phyloP scores from a whole-genome alignment of 1,139 yeast species.

The Zygosaccharomyces sapae region DNA sequence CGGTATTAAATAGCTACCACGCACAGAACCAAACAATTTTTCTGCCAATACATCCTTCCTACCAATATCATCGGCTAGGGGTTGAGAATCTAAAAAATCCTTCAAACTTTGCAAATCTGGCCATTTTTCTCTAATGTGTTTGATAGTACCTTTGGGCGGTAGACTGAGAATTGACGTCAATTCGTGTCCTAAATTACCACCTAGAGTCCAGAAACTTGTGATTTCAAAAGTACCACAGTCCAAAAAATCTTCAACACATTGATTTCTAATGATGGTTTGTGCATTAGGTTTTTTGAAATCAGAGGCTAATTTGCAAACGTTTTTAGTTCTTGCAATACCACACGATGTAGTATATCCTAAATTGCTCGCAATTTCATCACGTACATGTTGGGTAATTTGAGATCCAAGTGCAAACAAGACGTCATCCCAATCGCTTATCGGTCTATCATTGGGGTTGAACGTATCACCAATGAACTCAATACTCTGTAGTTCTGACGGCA shows the following conservation, averaged over 20 bases:
- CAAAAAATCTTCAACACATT: constrained; percentile 50
- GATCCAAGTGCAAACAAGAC: constrained; percentile 65
- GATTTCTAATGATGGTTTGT: constrained; percentile 67
- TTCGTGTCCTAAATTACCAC: constrained; percentile 80
- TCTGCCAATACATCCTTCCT: constrained; percentile 41
- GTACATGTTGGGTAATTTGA: constrained; percentile 47
- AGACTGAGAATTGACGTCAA: constrained; percentile 46
- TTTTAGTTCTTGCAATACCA: constrained; percentile 73
- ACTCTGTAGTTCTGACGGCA: constrained; percentile 43
- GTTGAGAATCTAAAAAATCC: constrained; percentile 27
- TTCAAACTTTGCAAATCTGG: constrained; percentile 34
- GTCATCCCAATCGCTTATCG: constrained; percentile 79
- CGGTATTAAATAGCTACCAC: constrained; percentile 57
- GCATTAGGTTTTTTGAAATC: constrained; percentile 80
- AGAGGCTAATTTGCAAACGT: constrained; percentile 84
- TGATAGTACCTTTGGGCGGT: constrained; percentile 43
- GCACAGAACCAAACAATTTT: constrained; percentile 53
- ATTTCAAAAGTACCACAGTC: constrained; percentile 51
- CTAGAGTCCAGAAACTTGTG: constrained; percentile 81
- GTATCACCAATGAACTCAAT: constrained; percentile 26
- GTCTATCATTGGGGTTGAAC: constrained; percentile 19
- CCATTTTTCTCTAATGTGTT: constrained; percentile 48
- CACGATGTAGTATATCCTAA: constrained; percentile 87
- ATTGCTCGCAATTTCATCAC: constrained; percentile 49
- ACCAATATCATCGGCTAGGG: constrained; percentile 32